Percentiles rank a stretch among this genome's conserved stretches.
phyloP scores from a whole-genome alignment of 2,329 filamentous ascomycete genomes.

The Colletotrichum tofieldiae region DNA sequence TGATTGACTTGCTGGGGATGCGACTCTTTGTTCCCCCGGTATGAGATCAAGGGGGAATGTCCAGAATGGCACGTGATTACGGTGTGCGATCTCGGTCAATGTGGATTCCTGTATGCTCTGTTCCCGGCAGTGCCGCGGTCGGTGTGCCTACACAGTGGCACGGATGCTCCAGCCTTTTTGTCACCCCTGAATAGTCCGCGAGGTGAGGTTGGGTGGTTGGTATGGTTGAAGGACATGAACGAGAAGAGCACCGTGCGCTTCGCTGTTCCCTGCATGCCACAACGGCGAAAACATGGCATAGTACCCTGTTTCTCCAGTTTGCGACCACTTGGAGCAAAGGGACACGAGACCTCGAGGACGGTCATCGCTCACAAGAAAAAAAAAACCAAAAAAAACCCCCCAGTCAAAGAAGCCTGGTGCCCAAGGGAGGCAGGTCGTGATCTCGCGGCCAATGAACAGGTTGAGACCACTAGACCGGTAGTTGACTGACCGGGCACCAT shows the following conservation, averaged over 20 bases:
- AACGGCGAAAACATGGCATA: background rate
- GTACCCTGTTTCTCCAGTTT: conserved; percentile 24
- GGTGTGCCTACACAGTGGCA: conserved; percentile 7
- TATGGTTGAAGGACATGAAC: background rate
- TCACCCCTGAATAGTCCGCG: conserved; percentile 22
- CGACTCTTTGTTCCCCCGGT: background rate
- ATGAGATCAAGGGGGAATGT: background rate
- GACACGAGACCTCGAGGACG: background rate
- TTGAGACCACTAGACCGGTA: conserved; percentile 9
- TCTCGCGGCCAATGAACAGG: background rate
- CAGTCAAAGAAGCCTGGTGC: background rate
- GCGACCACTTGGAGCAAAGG: background rate
- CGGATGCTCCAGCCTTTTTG: conserved; percentile 31
- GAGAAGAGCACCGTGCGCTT: conserved; percentile 9
- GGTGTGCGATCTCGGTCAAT: conserved; percentile 9
- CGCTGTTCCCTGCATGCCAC: background rate
- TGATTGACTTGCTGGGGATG: conserved; percentile 9
- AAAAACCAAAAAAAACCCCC: background rate
- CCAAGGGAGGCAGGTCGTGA: background rate
- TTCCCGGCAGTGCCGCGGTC: conserved; percentile 16
- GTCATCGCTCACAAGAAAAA: background rate
- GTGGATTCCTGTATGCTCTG: conserved; percentile 4
- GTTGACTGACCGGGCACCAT: conserved; percentile 1
- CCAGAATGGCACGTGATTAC: conserved; percentile 17
- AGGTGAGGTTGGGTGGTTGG: background rate